Conservation (phyloP, 345 rosid species). For the Turnera subulata region DNA sequence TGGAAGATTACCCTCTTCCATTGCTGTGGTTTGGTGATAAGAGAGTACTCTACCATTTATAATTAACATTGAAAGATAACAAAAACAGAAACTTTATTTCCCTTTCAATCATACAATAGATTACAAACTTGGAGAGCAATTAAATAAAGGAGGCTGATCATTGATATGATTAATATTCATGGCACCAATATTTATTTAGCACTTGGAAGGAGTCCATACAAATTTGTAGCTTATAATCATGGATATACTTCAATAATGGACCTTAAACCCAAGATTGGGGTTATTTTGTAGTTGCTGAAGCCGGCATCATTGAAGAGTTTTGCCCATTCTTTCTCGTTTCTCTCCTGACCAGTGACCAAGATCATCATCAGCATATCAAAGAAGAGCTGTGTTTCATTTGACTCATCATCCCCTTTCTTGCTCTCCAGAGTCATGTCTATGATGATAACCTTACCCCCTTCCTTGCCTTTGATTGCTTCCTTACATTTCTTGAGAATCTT, state of each 20-base stretch:
- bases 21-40: too few relatives aligned
- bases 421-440: conserved; percentile 3
- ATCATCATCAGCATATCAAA: conserved; percentile 28
- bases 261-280: conserved; percentile 10
- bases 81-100: too few relatives aligned
- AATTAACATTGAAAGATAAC: too few relatives aligned
- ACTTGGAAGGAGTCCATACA: background rate
- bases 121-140: too few relatives aligned
- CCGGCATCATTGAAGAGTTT: conserved; percentile 27
- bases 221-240: too few relatives aligned
- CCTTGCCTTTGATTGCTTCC: conserved; percentile 2
- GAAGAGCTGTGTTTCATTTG: conserved; percentile 17
- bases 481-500: conserved; percentile 6
- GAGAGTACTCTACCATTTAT: too few relatives aligned
- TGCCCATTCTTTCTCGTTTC: conserved; percentile 23
- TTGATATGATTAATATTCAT: too few relatives aligned
- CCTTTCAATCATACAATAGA: too few relatives aligned
- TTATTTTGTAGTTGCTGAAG: conserved; percentile 15
- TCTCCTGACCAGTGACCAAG: conserved; percentile 1
- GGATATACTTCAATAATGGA: conserved; percentile 26
- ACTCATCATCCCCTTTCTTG: background rate
- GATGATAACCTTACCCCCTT: conserved; percentile 10
- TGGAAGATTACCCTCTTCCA: too few relatives aligned
- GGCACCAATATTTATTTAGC: too few relatives aligned
- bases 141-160: too few relatives aligned